phyloP scores from a whole-genome alignment of 192 early-diverging fungal species.

The Chytriomyces hyalinus region DNA sequence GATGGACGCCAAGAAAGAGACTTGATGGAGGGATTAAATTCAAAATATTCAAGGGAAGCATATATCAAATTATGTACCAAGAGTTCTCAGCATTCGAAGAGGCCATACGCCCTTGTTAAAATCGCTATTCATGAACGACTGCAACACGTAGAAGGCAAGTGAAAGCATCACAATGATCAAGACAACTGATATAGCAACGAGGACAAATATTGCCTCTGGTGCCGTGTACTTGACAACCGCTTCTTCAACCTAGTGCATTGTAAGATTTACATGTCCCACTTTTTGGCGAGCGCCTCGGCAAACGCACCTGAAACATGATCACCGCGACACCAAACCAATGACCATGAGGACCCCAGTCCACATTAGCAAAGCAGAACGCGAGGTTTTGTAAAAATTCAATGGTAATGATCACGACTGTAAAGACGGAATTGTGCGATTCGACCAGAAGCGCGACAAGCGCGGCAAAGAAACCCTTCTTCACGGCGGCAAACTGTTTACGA shows the following conservation, averaged over 20 bases:
- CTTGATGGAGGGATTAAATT: background rate
- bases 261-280: background rate
- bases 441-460: conserved; percentile 36
- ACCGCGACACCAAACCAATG: conserved; percentile 18
- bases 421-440: conserved; percentile 31
- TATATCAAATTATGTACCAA: conserved; percentile 2
- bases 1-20: conserved; percentile 38
- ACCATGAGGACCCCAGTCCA: conserved; percentile 35
- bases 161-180: conserved; percentile 33
- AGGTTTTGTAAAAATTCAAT: conserved; percentile 40
- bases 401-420: conserved; percentile 23
- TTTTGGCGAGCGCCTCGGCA: background rate
- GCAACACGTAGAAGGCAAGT: conserved; percentile 34
- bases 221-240: conserved; percentile 37
- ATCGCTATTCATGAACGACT: conserved; percentile 36
- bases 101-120: conserved; percentile 40
- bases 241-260: conserved; percentile 30
- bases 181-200: conserved; percentile 28
- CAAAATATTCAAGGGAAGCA: background rate
- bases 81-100: conserved; percentile 28
- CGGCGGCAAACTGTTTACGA: background rate
- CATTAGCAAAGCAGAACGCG: conserved; percentile 37
- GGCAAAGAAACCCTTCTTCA: conserved; percentile 41
- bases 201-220: conserved; percentile 21
- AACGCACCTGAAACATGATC: conserved; percentile 28